Evolutionary conservation across 1,284 basidiomycete species (phyloP), one percentile per base, ranked within the genome.

Genomic region (Tranzscheliella williamsii): DNA sequence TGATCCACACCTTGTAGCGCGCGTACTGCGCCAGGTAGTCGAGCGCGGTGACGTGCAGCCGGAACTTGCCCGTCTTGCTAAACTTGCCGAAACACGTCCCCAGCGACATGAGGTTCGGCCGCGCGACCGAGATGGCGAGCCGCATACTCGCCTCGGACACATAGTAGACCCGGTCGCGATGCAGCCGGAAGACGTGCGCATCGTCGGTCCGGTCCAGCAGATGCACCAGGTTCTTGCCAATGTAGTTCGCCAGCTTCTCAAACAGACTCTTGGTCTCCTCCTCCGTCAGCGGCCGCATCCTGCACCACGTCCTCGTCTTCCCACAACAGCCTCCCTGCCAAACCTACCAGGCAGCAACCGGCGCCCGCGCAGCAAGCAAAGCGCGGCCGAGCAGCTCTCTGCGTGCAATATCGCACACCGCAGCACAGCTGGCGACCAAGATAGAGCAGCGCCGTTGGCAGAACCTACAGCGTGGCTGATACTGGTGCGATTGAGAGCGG

Each of bases 1-100:
- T 99, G 79, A 98, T 94, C 95, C 95, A 99, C 27, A 97, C 86
- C 85, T 98, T 98, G 83, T 93, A 92, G 80, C 95, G 97, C 20
- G 95, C 94, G 78, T 96, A 96, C 76, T 95, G 91, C 2, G 91
- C 91, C 43, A 99, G 80, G 76, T 90, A 89, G 76, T 98, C 95
- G 50, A 99, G 82, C 15, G 89, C 85, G 1, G 93, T 96, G 66
- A 99, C 86, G 73, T 97, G 93, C 56, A 99, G 82, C 81, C 93
- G 92, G 84, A 99, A 98, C 79, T 97, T 98, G 52, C 92, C 92
- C 42, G 87, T 87, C 83, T 97, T 98, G 75, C 86, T 89, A 80
- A 98, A 99, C 79, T 97, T 97, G 70, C 95, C 95, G 60, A 98
- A 89, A 80, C 94, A 98, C 60, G 91, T 95, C 21, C 95, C 95